Percentiles rank a stretch among this genome's conserved stretches.
Evolutionary conservation across 2,329 filamentous ascomycete genomes (phyloP).

Genomic region (Ciborinia camelliae): DNA sequence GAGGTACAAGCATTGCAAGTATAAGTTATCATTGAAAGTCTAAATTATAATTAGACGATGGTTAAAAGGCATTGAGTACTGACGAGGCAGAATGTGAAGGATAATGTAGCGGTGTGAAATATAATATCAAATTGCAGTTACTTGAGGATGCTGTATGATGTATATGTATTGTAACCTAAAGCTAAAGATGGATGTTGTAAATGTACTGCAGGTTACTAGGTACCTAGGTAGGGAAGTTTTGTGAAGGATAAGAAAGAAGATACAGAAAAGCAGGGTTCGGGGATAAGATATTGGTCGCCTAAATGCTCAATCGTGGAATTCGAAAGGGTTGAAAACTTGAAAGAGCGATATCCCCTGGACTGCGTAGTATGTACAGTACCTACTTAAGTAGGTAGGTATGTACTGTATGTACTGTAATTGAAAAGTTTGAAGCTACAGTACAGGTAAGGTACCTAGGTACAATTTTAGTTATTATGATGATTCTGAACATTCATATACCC

Average conservation of each 20-base stretch:
- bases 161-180: slow-evolving; percentile 5
- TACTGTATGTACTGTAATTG: neutral
- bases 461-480: no score
- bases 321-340: neutral
- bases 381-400: no score
- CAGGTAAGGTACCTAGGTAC: no score
- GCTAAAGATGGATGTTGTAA: neutral
- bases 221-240: neutral
- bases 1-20: neutral
- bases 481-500: neutral
- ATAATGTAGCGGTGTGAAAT: slow-evolving; percentile 6
- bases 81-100: neutral
- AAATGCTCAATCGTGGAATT: neutral
- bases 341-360: no score
- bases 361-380: no score
- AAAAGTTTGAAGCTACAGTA: no score
- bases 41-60: neutral
- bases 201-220: neutral
- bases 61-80: neutral
- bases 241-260: neutral
- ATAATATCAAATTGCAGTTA: neutral
- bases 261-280: neutral
- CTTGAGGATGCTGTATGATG: neutral
- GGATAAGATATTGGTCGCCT: neutral
- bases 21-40: neutral